A percentile compares a stretch with the other conserved stretches of the same genome.
Conservation (phyloP, 1,284 basidiomycete genomes). For the Tremellales sp. region DNA sequence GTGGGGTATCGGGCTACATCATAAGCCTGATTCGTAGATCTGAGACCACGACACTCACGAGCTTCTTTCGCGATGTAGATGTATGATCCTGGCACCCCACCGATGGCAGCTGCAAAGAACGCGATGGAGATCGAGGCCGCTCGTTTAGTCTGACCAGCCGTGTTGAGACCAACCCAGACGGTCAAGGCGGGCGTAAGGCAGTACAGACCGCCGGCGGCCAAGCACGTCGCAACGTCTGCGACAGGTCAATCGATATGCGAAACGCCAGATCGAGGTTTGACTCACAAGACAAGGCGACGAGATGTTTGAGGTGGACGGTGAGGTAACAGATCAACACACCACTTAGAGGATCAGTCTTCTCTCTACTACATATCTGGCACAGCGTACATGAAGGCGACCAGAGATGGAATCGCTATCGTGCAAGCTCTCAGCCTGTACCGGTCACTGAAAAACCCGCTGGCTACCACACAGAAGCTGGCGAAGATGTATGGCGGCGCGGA, state of each 20-base stretch:
- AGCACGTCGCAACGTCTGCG: slow-evolving; percentile 24
- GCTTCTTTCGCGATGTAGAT: slow-evolving; percentile 29
- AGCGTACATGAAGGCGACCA: slow-evolving; percentile 11
- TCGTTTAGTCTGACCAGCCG: slow-evolving; percentile 29
- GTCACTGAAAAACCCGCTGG: slow-evolving; percentile 11
- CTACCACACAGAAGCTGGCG: slow-evolving; percentile 1
- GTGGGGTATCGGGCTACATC: slow-evolving; percentile 14
- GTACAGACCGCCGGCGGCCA: slow-evolving; percentile 27
- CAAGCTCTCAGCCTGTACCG: slow-evolving; percentile 7
- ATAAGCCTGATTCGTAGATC: neutral
- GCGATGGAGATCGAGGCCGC: slow-evolving; percentile 26
- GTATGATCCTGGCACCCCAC: slow-evolving; percentile 28
- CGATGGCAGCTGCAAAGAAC: slow-evolving; percentile 22
- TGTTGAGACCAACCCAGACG: slow-evolving; percentile 28
- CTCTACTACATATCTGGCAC: neutral
- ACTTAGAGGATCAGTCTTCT: neutral
- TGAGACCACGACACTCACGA: slow-evolving; percentile 13
- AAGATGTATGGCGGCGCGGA: slow-evolving; percentile 10
- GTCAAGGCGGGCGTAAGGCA: slow-evolving; percentile 26
- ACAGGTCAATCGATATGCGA: neutral
- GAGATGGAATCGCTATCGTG: slow-evolving; percentile 6
- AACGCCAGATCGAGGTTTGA: neutral
- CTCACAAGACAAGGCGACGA: slow-evolving; percentile 23
- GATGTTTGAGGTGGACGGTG: neutral
- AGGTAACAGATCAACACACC: neutral